Evolutionary conservation across 352 stramenopile species (phyloP), one percentile per base, ranked within the genome.

Genomic region (Pythium phragmiticola): DNA sequence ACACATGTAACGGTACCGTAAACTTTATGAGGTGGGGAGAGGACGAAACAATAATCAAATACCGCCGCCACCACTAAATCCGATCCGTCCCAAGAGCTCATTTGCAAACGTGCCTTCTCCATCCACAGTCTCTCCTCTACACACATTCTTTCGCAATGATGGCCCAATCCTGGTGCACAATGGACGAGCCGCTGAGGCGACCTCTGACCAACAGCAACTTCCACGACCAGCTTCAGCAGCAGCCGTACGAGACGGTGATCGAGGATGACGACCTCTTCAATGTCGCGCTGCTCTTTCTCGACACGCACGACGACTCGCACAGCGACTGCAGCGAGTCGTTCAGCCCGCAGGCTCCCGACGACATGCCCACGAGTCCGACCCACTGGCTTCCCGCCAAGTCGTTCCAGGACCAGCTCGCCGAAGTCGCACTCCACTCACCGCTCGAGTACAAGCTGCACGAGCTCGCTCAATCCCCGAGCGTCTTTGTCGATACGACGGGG

Each of bases 221-320:
- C 21, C 21, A 21, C 21, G 21, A 21, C 21, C 21, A 21, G 21
- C 13, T 59, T 16, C 37, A 39, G 8, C 13, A 17, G n/a, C n/a
- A 60, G 7, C 11, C 48, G 12, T 16, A 14, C 21, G 21, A 21
- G 17, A 34, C 46, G 9, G 26, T 26, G 12, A 39, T n/a, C 23
- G 53, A 60, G 23, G 60, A 67, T 34, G 60, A 67, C 9, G 50
- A 67, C 23, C 37, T 60, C 19, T 58, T 59, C 51, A 59, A 60
- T 37, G 57, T 37, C 4, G 57, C 57, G 57, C 33, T 67, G 42
- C 19, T 60, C 5, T 59, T 67, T 21, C 33, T 56, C 9, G 50
- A 66, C 34, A 39, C 54, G 39, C 59, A 42, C 4, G 59, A 66
- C n/a, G 52, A 53, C 43, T 34, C 17, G 13, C 42, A 39, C 41